Percentiles rank a stretch among this genome's conserved stretches.
These are phyloP conservation scores for Hypomontagnella submonticulosa DNA, from an alignment of 495 filamentous ascomycete genomes.

Conservation along the genomic window DNA sequence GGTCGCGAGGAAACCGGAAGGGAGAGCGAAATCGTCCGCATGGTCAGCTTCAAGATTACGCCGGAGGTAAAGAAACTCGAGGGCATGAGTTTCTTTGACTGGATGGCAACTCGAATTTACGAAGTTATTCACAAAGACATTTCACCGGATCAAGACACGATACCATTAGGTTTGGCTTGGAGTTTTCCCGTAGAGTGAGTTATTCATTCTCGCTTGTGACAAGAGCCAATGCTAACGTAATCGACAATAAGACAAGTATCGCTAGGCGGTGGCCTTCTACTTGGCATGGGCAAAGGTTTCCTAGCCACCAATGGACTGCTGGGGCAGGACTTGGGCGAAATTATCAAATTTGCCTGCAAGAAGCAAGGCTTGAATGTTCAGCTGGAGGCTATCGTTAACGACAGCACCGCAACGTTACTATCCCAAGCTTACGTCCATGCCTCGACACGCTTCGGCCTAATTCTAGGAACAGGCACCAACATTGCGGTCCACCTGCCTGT, in stretches of 20 bases:
- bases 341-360: slow-evolving; percentile 61
- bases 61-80: slow-evolving; percentile 55
- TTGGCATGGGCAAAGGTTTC: slow-evolving; percentile 89
- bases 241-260: slow-evolving; percentile 74
- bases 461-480: slow-evolving; percentile 68
- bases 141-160: slow-evolving; percentile 47
- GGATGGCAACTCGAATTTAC: slow-evolving; percentile 84
- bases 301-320: slow-evolving; percentile 62
- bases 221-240: slow-evolving; percentile 7
- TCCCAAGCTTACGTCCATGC: slow-evolving; percentile 78
- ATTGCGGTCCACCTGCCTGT: slow-evolving; percentile 65
- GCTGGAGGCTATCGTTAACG: slow-evolving; percentile 84
- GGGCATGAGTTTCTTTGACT: slow-evolving; percentile 73
- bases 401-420: slow-evolving; percentile 81
- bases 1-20: slow-evolving; percentile 56
- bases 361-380: slow-evolving; percentile 64
- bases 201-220: background rate
- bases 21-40: slow-evolving; percentile 57
- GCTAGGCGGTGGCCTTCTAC: slow-evolving; percentile 75
- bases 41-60: slow-evolving; percentile 63
- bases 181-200: slow-evolving; percentile 88
- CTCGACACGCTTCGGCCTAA: slow-evolving; percentile 68
- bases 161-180: slow-evolving; percentile 79
- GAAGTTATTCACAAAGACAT: slow-evolving; percentile 57
- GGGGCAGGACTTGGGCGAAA: slow-evolving; percentile 62